Percentiles rank a stretch among this genome's conserved stretches.
Evolutionary conservation across 2,329 filamentous ascomycete genomes (phyloP).

Genomic region (Ceratocystis ficicola): DNA sequence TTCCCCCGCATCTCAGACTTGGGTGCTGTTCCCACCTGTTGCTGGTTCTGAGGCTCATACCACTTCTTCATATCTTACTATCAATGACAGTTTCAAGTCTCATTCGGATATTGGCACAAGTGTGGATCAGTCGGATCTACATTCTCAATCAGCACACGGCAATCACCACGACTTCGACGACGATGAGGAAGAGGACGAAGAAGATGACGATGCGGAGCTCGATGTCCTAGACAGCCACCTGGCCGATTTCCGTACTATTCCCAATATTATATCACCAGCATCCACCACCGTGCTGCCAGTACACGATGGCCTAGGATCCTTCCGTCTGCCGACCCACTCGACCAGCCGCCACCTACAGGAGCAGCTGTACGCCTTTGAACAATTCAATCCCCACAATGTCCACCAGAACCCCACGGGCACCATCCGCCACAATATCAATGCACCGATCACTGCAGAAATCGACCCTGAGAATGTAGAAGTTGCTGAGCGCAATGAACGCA

Average conservation of each 20-base stretch:
- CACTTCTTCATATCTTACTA: conserved; percentile 20
- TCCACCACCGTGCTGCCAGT: conserved; percentile 65
- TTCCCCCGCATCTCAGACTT: conserved; percentile 45
- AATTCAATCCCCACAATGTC: conserved; percentile 61
- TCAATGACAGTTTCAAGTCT: conserved; percentile 20
- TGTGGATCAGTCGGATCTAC: conserved; percentile 23
- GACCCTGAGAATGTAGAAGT: conserved; percentile 49
- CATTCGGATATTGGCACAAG: conserved; percentile 15
- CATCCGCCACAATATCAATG: conserved; percentile 34
- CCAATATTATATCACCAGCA: conserved; percentile 31
- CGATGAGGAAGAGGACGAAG: conserved; percentile 16
- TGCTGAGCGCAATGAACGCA: conserved; percentile 64
- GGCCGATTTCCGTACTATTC: conserved; percentile 65
- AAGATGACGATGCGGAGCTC: conserved; percentile 61
- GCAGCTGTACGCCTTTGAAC: conserved; percentile 79
- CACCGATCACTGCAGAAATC: conserved; percentile 33
- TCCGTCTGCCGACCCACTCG: conserved; percentile 50
- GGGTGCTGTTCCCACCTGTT: conserved; percentile 83
- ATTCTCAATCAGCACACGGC: conserved; percentile 14
- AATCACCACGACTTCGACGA: conserved; percentile 17
- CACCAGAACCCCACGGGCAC: conserved; percentile 36
- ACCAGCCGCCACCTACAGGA: conserved; percentile 55
- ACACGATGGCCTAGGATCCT: conserved; percentile 85
- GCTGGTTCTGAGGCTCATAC: conserved; percentile 38
- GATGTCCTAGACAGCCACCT: conserved; percentile 90